phyloP scores from a whole-genome alignment of 2,329 filamentous ascomycete genomes.

The Cytospora chrysosperma region DNA sequence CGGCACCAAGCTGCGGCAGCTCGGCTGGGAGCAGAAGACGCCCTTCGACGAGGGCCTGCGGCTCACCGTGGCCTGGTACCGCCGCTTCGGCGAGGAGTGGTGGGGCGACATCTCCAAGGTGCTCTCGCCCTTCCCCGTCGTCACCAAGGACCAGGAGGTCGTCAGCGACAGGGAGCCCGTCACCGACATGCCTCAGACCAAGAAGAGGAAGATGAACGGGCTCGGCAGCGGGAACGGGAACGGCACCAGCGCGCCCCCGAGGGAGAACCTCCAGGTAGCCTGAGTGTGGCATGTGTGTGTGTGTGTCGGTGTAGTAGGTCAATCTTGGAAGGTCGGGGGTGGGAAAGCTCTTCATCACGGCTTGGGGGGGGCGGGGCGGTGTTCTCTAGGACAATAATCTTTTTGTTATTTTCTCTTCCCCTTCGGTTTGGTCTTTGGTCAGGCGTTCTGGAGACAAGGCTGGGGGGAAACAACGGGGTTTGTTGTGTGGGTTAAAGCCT shows the following conservation, averaged over 20 bases:
- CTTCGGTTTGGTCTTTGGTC: background rate
- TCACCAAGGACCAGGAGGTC: constrained; percentile 53
- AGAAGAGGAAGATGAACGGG: constrained; percentile 19
- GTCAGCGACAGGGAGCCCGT: constrained; percentile 49
- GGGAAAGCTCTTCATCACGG: background rate
- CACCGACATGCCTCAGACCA: constrained; percentile 32
- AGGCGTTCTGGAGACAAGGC: background rate
- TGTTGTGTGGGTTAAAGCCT: background rate
- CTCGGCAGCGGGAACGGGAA: background rate
- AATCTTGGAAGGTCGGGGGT: background rate
- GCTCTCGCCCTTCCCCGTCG: constrained; percentile 65
- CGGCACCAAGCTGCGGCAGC: constrained; percentile 61
- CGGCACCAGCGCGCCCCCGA: background rate
- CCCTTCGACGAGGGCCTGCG: constrained; percentile 62
- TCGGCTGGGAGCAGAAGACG: constrained; percentile 70
- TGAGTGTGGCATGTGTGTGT: no score
- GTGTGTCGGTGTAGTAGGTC: no score
- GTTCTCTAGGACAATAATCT: no score
- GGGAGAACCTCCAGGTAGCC: background rate
- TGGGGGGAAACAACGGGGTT: background rate
- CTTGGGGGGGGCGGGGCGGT: no score
- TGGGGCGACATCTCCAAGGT: constrained; percentile 72
- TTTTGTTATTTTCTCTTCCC: no score
- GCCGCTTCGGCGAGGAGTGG: constrained; percentile 63
- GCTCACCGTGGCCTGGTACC: constrained; percentile 70